phyloP scores from a whole-genome alignment of 148 eudicot genomes.

The Heliosperma pusillum region DNA sequence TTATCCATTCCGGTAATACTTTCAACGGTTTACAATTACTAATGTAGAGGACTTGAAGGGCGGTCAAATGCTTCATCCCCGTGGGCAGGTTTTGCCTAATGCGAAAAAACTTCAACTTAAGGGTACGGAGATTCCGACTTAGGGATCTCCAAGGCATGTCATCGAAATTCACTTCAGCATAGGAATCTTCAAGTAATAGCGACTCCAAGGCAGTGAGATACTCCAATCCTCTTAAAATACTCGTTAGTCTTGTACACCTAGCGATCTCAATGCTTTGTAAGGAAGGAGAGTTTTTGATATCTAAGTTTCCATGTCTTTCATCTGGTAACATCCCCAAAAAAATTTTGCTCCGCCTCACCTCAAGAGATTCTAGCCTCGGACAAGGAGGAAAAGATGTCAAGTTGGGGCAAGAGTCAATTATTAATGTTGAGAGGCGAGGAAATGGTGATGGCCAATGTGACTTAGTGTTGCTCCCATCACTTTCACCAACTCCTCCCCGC shows the following conservation, averaged over 20 bases:
- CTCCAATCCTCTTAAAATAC: conserved; percentile 6
- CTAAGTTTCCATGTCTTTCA: no score
- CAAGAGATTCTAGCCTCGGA: conserved; percentile 1
- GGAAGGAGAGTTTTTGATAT: conserved; percentile 3
- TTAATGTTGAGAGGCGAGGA: conserved; percentile 2
- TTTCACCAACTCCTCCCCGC: conserved; percentile 3
- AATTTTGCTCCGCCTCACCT: neutral
- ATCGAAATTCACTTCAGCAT: neutral
- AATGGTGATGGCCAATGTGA: neutral
- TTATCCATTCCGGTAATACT: neutral
- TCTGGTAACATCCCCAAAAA: neutral
- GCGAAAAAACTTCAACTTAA: neutral
- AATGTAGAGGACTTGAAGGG: neutral
- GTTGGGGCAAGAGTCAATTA: neutral
- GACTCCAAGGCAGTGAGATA: conserved; percentile 14
- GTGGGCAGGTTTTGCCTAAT: neutral
- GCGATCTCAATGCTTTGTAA: neutral
- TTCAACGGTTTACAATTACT: neutral
- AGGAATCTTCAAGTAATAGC: neutral
- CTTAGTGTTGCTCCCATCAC: neutral
- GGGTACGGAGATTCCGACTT: neutral
- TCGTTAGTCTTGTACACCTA: neutral
- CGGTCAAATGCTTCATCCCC: neutral
- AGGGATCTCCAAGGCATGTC: conserved; percentile 4
- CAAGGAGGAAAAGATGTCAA: conserved; percentile 18